phyloP scores from a whole-genome alignment of 805 yeast species.

The Candida stauntonica region DNA sequence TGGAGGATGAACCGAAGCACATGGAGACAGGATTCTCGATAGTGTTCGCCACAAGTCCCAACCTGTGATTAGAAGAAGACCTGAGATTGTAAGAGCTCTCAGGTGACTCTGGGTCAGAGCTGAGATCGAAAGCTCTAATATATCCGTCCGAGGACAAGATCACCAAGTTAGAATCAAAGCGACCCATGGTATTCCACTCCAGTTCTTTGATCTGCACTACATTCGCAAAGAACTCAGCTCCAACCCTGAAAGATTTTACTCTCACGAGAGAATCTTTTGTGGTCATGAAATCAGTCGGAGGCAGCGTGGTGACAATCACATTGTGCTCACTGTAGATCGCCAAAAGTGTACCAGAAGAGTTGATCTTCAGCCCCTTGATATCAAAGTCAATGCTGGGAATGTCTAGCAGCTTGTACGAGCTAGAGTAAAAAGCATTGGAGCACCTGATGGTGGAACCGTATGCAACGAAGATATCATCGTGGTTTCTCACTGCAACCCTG shows the following conservation, averaged over 20 bases:
- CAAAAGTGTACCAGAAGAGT: constrained; percentile 38
- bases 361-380: constrained; percentile 34
- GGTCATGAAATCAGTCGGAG: constrained; percentile 19
- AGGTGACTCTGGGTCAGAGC: constrained; percentile 26
- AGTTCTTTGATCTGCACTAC: constrained; percentile 34
- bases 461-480: constrained; percentile 21
- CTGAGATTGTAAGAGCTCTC: constrained; percentile 18
- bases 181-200: constrained; percentile 42
- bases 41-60: constrained; percentile 21
- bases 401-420: constrained; percentile 13
- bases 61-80: constrained; percentile 12
- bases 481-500: constrained; percentile 17
- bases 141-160: constrained; percentile 33
- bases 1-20: constrained; percentile 20
- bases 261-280: constrained; percentile 1
- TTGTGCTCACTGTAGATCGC: constrained; percentile 35
- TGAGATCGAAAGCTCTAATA: constrained; percentile 35
- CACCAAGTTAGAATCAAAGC: constrained; percentile 40
- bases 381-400: constrained; percentile 24
- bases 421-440: constrained; percentile 7
- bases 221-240: constrained; percentile 25
- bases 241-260: constrained; percentile 25
- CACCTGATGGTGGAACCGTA: constrained; percentile 18
- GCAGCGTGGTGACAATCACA: constrained; percentile 31
- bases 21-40: constrained; percentile 24